phyloP scores from a whole-genome alignment of 2,329 filamentous ascomycete genomes.

The Diaporthe aspalathi region DNA sequence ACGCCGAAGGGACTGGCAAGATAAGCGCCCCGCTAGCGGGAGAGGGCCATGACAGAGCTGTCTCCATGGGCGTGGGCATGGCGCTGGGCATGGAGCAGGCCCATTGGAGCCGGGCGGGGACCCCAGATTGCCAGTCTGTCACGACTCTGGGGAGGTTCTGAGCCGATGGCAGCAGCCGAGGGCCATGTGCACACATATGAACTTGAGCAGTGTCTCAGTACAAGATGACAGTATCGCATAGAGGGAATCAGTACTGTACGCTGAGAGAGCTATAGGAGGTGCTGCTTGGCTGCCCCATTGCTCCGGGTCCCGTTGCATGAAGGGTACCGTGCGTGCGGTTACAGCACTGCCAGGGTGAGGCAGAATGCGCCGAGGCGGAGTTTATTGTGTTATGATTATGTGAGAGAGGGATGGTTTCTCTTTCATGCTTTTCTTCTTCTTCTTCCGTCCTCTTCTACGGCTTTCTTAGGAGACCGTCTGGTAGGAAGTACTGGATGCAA shows the following conservation, averaged over 20 bases:
- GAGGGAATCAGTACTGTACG: neutral
- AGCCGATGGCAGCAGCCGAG: conserved; percentile 24
- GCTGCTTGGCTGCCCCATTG: conserved; percentile 20
- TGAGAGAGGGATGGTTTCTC: conserved; percentile 3
- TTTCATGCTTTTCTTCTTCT: neutral
- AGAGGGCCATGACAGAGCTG: conserved; percentile 17
- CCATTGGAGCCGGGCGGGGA: conserved; percentile 28
- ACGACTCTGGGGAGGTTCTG: conserved; percentile 38
- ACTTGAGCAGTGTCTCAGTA: conserved; percentile 3
- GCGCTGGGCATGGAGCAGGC: conserved; percentile 18
- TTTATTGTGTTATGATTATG: conserved; percentile 19
- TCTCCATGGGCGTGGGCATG: conserved; percentile 30
- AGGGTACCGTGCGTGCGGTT: conserved; percentile 25
- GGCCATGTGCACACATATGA: neutral
- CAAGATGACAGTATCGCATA: conserved; percentile 15
- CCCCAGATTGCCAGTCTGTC: conserved; percentile 38
- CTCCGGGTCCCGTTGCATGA: conserved; percentile 31
- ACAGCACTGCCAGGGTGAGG: conserved; percentile 14
- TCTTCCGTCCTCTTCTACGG: no score
- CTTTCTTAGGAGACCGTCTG: conserved; percentile 24
- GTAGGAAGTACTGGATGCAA: neutral
- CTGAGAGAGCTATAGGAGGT: neutral
- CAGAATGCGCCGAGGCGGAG: conserved; percentile 28
- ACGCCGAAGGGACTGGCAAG: conserved; percentile 31
- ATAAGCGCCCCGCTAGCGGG: conserved; percentile 35